Percentiles rank a stretch among this genome's conserved stretches.
Conservation (phyloP, 2,329 filamentous ascomycete species). For the Onygenales sp. region DNA sequence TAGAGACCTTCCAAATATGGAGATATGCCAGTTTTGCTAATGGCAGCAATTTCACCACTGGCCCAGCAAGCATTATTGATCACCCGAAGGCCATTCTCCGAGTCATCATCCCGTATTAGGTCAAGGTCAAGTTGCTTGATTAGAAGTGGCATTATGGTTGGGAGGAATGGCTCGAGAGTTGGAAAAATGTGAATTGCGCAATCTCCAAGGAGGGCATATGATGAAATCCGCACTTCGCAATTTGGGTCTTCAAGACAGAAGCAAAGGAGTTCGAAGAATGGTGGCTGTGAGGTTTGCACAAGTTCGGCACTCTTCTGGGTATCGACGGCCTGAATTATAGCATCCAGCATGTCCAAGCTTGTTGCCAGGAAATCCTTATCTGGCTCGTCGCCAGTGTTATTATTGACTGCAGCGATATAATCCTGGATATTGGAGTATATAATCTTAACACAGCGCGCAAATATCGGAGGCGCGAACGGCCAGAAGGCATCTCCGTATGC, state of each 20-base stretch:
- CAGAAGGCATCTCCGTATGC: slow-evolving; percentile 75
- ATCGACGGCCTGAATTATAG: slow-evolving; percentile 83
- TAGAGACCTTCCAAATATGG: slow-evolving; percentile 71
- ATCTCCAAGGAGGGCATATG: slow-evolving; percentile 88
- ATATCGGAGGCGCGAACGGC: slow-evolving; percentile 78
- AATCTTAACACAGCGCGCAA: slow-evolving; percentile 77
- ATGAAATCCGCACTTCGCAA: slow-evolving; percentile 91
- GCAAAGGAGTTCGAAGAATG: slow-evolving; percentile 80
- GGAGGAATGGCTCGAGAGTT: slow-evolving; percentile 65
- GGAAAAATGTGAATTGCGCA: slow-evolving; percentile 87
- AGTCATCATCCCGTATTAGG: slow-evolving; percentile 64
- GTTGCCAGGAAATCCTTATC: slow-evolving; percentile 98
- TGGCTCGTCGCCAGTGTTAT: slow-evolving; percentile 62
- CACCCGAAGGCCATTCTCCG: slow-evolving; percentile 79
- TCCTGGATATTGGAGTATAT: slow-evolving; percentile 88
- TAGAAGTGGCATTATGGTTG: slow-evolving; percentile 65
- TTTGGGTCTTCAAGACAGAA: slow-evolving; percentile 87
- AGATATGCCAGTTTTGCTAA: slow-evolving; percentile 60
- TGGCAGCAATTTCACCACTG: slow-evolving; percentile 80
- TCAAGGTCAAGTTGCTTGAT: slow-evolving; percentile 81
- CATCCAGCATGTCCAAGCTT: slow-evolving; percentile 83
- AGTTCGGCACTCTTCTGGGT: slow-evolving; percentile 64
- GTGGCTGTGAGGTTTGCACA: slow-evolving; percentile 64
- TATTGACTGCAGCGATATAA: slow-evolving; percentile 58
- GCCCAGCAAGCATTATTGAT: slow-evolving; percentile 99